Base-by-base conservation (phyloP, 805 yeast genomes). In the Yamadazyma olivae region DNA sequence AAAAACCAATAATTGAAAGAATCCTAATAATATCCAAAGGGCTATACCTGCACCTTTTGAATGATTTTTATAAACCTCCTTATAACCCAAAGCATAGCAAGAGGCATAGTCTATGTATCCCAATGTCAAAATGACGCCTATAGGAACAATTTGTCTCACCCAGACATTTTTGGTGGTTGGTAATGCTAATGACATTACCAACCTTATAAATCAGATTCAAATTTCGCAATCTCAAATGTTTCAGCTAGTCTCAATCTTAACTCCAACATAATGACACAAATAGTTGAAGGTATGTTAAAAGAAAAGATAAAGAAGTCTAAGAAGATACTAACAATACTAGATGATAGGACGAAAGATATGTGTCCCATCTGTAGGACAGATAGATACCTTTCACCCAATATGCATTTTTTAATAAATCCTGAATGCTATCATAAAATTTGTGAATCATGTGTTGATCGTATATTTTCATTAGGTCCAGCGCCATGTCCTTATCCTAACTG, bases 361-460 rank as follows among this genome's bases (percentile, higher is more conserved):
- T 93, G 99, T 70, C 98, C 98, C 20, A 88, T 93, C 52, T 93
- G 99, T 71, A 88, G 91, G 63, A 88, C 97, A 31, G 96, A 91
- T 61, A 70, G 90, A 57, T 93, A 93, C 59, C 71, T 93, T 43
- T 87, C 95, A 30, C 98, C 98, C 17, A 88, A 90, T 49, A 84
- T 93, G 82, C 79, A 75, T 46, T 91, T 93, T 55, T 75, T 91
- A 37, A 89, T 93, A 45, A 93, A 93, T 51, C 95, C 98, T 0
- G 99, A 93, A 59, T 93, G 99, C 63, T 93, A 93, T 56, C 99
- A 93, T 57, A 91, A 88, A 69, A 91, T 93, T 59, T 93, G 99
- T 64, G 97, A 84, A 49, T 80, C 95, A 1, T 93, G 99, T 64
- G 98, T 91, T 28, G 98, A 93, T 59, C 75, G 99, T 46, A 90